Base-by-base conservation (phyloP, 2,329 filamentous ascomycete species). In the Xylariaceae sp. region DNA sequence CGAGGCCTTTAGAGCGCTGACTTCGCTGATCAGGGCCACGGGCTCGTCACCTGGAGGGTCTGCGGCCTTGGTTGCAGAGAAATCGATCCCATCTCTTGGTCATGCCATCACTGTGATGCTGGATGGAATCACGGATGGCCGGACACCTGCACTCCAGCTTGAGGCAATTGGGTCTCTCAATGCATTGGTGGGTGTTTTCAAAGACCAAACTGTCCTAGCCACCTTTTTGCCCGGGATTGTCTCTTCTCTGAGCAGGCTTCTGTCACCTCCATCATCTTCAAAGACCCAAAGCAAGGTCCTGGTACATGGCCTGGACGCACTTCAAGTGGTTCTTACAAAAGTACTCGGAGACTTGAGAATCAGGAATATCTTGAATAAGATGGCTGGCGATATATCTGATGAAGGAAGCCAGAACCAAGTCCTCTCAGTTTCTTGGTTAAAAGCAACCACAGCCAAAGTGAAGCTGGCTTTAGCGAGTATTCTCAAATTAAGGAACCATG, bases 221-320 rank as follows among this genome's bases (percentile, higher is more conserved):
- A 91, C 80, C 50, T 93, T 98, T 59, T 74, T 97, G 34, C 93
- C 94, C 0, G 89, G 91, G 8, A 88, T 88, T 0, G 80, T 95
- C 0, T 97, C 93, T 3, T 81, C 83, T 1, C 70, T 98, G 20
- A 83, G 86, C 2, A 91, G 85, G 58, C 71, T 89, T 1, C 68
- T 95, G 40, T 84, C 86, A 4, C 81, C 82, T 1, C 86, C 83
- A 0, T 79, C 77, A 33, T 75, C 77, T 10, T 68, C 73, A 36
- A 80, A 76, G 55, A 65, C 64, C 1, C 64, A 67, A 36, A 82
- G 76, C 54, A 79, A 75, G 33, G 77, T 94, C 0, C 69, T 97
- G 6, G 69, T 83, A 20, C 69, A 69, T 44, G 79, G 79, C 16
- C 62, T 94, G 6, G 68, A 77, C 6, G 72, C 80, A 0, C 66